phyloP scores from a whole-genome alignment of 1,139 yeast genomes.

The Geotrichum europaeum region DNA sequence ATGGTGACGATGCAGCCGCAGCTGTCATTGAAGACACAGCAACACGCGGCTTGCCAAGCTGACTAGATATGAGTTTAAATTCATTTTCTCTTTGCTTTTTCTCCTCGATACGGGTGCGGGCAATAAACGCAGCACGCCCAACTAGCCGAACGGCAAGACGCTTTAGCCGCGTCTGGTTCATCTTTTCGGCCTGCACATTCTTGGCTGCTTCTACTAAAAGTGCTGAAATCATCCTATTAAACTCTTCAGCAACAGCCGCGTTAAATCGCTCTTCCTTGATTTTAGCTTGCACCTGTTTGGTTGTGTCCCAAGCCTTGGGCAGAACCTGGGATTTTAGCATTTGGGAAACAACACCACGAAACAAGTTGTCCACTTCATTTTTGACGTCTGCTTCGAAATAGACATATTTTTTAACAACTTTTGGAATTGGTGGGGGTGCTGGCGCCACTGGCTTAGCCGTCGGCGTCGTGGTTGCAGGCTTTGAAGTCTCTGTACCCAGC shows the following conservation, averaged over 20 bases:
- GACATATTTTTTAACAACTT: slow-evolving; percentile 27
- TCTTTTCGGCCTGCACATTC: slow-evolving; percentile 21
- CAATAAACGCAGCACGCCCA: slow-evolving; percentile 19
- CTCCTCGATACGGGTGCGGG: slow-evolving; percentile 23
- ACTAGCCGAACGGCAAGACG: slow-evolving; percentile 14
- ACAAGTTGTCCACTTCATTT: slow-evolving; percentile 2
- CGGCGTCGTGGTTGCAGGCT: not conserved
- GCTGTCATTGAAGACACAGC: not conserved
- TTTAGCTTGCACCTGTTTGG: slow-evolving; percentile 6
- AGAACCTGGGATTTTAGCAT: not conserved
- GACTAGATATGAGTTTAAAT: slow-evolving; percentile 22
- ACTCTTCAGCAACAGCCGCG: not conserved
- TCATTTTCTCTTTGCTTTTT: slow-evolving; percentile 23
- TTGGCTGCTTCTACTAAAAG: slow-evolving; percentile 21
- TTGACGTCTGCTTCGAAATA: slow-evolving; percentile 11
- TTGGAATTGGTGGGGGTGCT: not conserved
- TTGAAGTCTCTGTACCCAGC: not conserved
- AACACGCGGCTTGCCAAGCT: slow-evolving; percentile 24
- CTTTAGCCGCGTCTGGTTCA: slow-evolving; percentile 19
- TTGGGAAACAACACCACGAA: slow-evolving; percentile 5
- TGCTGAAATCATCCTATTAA: slow-evolving; percentile 8
- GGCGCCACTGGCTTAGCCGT: slow-evolving; percentile 22
- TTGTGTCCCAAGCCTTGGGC: slow-evolving; percentile 7
- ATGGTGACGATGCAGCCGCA: slow-evolving; percentile 3
- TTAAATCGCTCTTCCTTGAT: slow-evolving; percentile 9